phyloP scores from a whole-genome alignment of 345 rosid genomes.

The Boechera divaricarpa region DNA sequence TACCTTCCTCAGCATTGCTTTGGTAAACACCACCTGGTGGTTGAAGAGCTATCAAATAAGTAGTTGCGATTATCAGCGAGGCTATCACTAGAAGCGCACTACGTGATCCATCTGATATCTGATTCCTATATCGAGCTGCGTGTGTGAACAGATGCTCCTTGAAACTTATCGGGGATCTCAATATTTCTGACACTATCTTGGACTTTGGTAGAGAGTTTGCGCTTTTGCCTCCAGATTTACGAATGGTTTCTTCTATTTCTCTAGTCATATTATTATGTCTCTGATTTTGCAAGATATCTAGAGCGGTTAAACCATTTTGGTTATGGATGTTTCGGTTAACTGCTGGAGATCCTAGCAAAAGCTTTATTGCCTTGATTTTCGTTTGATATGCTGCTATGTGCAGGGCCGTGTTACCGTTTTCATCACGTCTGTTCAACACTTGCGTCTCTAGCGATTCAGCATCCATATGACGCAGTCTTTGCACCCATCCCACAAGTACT shows the following conservation, averaged over 20 bases:
- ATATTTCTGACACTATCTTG: neutral
- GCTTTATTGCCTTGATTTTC: conserved; percentile 28
- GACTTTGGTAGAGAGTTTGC: neutral
- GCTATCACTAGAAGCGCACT: conserved; percentile 39
- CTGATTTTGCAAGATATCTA: conserved; percentile 27
- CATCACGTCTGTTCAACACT: conserved; percentile 36
- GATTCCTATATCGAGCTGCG: neutral
- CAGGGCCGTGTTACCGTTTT: conserved; percentile 41
- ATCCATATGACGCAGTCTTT: neutral
- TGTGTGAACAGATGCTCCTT: neutral
- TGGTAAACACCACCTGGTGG: conserved; percentile 40
- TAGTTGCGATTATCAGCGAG: conserved; percentile 40
- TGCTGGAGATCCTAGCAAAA: neutral
- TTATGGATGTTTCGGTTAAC: conserved; percentile 31
- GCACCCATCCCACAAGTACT: conserved; percentile 38
- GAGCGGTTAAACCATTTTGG: conserved; percentile 20
- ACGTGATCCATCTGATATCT: conserved; percentile 27
- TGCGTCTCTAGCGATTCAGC: conserved; percentile 16
- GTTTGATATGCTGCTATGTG: conserved; percentile 33
- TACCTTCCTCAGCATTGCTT: neutral
- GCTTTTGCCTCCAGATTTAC: neutral
- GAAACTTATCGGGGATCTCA: neutral
- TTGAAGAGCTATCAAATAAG: conserved; percentile 30
- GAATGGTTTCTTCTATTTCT: neutral
- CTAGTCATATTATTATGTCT: neutral